These are phyloP conservation scores for Toxicodendron radicans DNA, from an alignment of 345 rosid genomes.

Conservation along the genomic window DNA sequence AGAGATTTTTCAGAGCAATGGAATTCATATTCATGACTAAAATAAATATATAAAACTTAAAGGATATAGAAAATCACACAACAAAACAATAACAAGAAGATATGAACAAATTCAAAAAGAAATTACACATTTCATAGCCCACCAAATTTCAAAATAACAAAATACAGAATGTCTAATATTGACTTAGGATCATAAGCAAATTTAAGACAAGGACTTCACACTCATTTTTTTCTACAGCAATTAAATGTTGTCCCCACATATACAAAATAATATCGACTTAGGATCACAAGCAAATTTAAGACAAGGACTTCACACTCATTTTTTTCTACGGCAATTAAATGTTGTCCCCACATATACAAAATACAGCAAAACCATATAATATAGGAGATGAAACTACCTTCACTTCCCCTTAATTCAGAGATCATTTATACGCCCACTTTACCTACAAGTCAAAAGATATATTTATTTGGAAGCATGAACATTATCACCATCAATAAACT, in stretches of 20 bases:
- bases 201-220: not conserved
- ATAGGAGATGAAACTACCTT: conserved; percentile 89
- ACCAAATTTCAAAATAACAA: not conserved
- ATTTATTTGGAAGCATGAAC: conserved; percentile 79
- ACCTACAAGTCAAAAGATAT: conserved; percentile 99
- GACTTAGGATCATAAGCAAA: not conserved
- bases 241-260: conserved; percentile 17
- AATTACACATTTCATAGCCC: conserved; percentile 8
- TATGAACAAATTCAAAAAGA: not conserved
- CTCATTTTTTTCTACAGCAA: conserved; percentile 14
- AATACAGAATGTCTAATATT: not conserved
- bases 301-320: conserved; percentile 3
- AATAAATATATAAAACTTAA: not conserved
- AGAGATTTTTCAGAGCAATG: not conserved
- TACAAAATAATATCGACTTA: conserved; percentile 22
- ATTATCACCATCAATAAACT: conserved; percentile 56
- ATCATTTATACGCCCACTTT: conserved; percentile 94
- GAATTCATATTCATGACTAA: not conserved
- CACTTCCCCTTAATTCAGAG: conserved; percentile 98
- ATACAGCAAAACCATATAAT: conserved; percentile 35
- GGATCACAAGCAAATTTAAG: not conserved
- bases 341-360: conserved; percentile 29
- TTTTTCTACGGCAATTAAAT: conserved; percentile 8
- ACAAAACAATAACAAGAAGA: not conserved
- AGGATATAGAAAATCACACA: not conserved